These are phyloP conservation scores for Cystofilobasidium capitatum DNA, from an alignment of 768 basidiomycete species.

Conservation along the genomic window DNA sequence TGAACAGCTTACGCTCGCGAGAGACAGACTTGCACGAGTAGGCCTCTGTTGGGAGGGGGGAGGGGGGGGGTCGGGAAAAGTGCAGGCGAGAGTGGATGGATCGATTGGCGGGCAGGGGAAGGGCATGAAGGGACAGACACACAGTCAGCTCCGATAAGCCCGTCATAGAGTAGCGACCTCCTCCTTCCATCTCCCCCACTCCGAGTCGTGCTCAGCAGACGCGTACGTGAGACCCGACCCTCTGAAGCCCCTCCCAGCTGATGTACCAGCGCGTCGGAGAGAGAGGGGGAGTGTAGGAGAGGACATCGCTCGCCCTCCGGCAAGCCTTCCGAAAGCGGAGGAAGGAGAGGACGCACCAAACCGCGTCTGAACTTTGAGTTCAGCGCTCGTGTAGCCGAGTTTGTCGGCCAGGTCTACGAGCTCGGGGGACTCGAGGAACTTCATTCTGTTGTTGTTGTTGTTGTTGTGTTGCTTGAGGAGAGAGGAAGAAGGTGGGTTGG, in stretches of 20 bases:
- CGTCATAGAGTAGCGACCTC: too few relatives aligned
- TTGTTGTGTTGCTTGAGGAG: background rate
- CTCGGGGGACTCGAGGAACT: conserved; percentile 77
- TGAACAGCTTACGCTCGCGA: conserved; percentile 93
- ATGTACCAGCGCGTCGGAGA: too few relatives aligned
- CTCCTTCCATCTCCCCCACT: background rate
- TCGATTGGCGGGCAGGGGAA: background rate
- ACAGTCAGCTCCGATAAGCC: background rate
- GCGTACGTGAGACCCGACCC: too few relatives aligned
- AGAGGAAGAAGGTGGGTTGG: background rate
- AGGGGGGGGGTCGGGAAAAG: background rate
- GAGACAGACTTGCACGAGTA: conserved; percentile 97
- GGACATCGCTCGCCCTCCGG: background rate
- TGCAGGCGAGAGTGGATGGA: conserved; percentile 6
- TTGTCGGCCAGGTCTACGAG: conserved; percentile 65
- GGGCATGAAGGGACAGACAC: background rate
- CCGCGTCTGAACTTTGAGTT: conserved; percentile 75
- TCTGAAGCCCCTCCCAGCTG: too few relatives aligned
- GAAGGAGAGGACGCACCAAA: conserved; percentile 46
- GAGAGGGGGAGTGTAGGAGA: background rate
- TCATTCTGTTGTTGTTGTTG: conserved; percentile 49
- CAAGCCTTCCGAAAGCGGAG: background rate
- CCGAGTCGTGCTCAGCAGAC: too few relatives aligned
- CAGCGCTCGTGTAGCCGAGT: conserved; percentile 43
- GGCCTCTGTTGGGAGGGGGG: conserved; percentile 40